These are phyloP conservation scores for Lachnellula suecica DNA, from an alignment of 2,329 filamentous ascomycete genomes.

Conservation along the genomic window DNA sequence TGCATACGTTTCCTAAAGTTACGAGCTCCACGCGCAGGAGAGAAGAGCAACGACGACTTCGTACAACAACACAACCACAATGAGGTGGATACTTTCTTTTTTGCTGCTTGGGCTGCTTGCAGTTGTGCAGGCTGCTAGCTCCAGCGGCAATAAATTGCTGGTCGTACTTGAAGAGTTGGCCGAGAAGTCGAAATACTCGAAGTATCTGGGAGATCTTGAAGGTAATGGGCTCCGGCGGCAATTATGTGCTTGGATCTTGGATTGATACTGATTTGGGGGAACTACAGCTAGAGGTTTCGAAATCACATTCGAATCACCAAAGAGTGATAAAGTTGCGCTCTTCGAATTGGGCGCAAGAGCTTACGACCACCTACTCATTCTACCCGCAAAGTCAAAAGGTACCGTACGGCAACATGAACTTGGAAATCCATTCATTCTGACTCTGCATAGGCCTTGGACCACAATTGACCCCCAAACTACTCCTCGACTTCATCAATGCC, in stretches of 20 bases:
- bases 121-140: constrained; percentile 74
- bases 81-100: constrained; percentile 75
- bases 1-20: constrained; percentile 36
- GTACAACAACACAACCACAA: constrained; percentile 39
- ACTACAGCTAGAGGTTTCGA: constrained; percentile 75
- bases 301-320: constrained; percentile 79
- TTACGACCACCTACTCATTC: constrained; percentile 88
- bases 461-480: constrained; percentile 77
- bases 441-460: constrained; percentile 71
- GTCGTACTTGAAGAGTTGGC: constrained; percentile 81
- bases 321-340: constrained; percentile 72
- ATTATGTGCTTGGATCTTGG: constrained; percentile 10
- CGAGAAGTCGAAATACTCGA: constrained; percentile 80
- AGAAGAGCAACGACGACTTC: constrained; percentile 12
- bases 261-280: constrained; percentile 7
- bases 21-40: constrained; percentile 24
- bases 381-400: constrained; percentile 92
- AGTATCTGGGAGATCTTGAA: constrained; percentile 72
- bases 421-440: constrained; percentile 6
- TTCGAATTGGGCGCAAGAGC: constrained; percentile 84
- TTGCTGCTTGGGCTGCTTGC: constrained; percentile 66
- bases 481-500: constrained; percentile 89
- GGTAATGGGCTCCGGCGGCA: constrained; percentile 45
- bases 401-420: constrained; percentile 17
- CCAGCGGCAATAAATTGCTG: constrained; percentile 75